Base-by-base conservation (phyloP, 2,329 filamentous ascomycete genomes). In the Stachybotrys elegans region DNA sequence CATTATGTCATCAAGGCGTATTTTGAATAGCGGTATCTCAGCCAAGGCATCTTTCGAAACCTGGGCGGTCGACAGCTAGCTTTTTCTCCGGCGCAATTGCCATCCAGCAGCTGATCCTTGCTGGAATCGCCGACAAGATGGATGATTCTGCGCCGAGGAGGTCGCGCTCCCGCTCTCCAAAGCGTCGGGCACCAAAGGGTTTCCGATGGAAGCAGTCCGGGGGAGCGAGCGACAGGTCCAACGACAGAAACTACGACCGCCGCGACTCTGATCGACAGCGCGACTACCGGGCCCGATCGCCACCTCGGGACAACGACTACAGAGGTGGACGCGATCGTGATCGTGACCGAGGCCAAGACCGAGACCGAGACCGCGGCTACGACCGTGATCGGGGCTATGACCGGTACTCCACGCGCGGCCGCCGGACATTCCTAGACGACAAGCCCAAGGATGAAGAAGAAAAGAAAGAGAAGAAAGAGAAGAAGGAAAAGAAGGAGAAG, bases 131-230 rank as follows among this genome's bases (percentile, higher is more conserved):
- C 25, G 32, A 31, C 12, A 21, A n/a, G n/a, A 62, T 62, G 59
- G 48, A 49, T 3, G 56, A 57, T 43, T 42, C 47, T n/a, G 37
- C 50, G 16, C 43, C 40, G 19, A 52, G 51, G 43, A 48, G 54
- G 45, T 51, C 51, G 29, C 52, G 57, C 34, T 57, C 59, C 17
- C 47, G 55, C 17, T 61, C 59, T 2, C 60, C 60, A 4, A 29
- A 49, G 2, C 52, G 55, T 9, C 48, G 51, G 4, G 50, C 50
- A 2, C 51, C 55, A 8, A 56, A 51, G 23, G 76, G 78, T 9
- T 79, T 83, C 52, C 73, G 72, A 51, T 82, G 75, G 70, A 83
- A 83, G 53, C 76, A 79, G 43, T 75, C 71, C 54, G n/a, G n/a
- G n/a, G n/a, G n/a, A n/a, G n/a, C n/a, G n/a, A n/a, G n/a, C n/a